Base-by-base conservation (phyloP, 116 monocot genomes). In the Papilionanthe hybrid region DNA sequence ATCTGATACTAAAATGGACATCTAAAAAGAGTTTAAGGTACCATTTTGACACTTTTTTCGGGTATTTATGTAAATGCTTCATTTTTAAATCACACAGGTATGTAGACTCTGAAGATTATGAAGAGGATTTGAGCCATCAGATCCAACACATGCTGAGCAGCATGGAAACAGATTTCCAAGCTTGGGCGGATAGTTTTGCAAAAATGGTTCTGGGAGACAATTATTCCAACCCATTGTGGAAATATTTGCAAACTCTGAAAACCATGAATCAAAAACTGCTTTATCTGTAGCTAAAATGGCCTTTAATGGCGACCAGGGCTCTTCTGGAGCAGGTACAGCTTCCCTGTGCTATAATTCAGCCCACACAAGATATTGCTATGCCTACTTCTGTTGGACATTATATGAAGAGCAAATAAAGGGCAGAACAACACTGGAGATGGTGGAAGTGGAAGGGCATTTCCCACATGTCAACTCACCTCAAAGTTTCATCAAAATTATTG, bases 101-200 rank as follows among this genome's bases (percentile, higher is more conserved):
- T 78, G 42, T 96, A 15, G 93, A 93, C 60, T 79, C 86, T 1
- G 90, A 90, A 25, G 89, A 88, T 25, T 96, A 93, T 13, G 75
- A 83, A 76, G 96, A 48, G 96, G 96, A 1, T 93, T 93, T 20
- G 89, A 90, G n/a, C 25, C 4, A 56, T 19, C 48, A 11, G 73
- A 67, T 96, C 1, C 87, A 96, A 13, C 58, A 19, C 42, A 53
- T 96, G 9, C 23, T 96, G 5, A 12, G 68, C 68, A 48, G 13
- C 76, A 89, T 93, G 3, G 77, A 88, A 27, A 77, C 86, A 10
- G 68, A 93, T 72, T 93, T 89, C 86, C 18, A 77, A 9, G 7
- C 74, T 22, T 96, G 96, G 96, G 83, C 83, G 7, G 5, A 73
- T n/a, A 23, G 15, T 78, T 90, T 95, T 30, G 72, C 85, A 20